A percentile compares a stretch with the other conserved stretches of the same genome.
These are phyloP conservation scores for Chaetomium sp. DNA, from an alignment of 2,329 filamentous ascomycete genomes.

Conservation along the genomic window DNA sequence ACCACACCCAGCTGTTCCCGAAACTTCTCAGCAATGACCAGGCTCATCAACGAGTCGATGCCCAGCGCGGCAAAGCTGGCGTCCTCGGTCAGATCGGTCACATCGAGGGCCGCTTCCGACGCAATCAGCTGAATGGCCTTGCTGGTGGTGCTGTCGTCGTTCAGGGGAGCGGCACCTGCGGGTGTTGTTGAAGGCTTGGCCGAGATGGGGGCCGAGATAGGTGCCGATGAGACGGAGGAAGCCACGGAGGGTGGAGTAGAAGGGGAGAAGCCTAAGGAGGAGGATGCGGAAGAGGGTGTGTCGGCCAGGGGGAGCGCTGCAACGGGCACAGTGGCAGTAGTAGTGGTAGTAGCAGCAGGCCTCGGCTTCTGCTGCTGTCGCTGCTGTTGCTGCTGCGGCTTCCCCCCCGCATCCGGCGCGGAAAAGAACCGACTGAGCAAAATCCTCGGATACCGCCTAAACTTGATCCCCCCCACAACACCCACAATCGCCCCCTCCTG, in stretches of 20 bases:
- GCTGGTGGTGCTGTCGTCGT: conserved; percentile 12
- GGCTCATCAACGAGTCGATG: conserved; percentile 51
- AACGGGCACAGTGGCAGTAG: background rate
- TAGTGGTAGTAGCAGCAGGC: conserved; percentile 11
- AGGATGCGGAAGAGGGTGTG: background rate
- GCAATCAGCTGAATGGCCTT: conserved; percentile 38
- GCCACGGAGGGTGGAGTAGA: too few relatives aligned
- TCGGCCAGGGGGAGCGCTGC: background rate
- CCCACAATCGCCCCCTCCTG: conserved; percentile 30
- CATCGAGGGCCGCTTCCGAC: conserved; percentile 50
- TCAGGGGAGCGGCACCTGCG: background rate
- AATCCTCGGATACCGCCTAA: conserved; percentile 32
- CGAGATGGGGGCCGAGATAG: background rate
- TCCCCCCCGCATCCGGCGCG: conserved; percentile 22
- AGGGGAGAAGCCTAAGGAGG: too few relatives aligned
- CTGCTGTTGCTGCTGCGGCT: background rate
- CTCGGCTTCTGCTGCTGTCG: too few relatives aligned
- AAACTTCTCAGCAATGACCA: conserved; percentile 48
- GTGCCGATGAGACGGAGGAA: background rate
- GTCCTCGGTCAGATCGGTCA: conserved; percentile 38
- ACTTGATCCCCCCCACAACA: conserved; percentile 30
- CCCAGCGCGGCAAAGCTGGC: conserved; percentile 42
- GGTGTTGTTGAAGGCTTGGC: background rate
- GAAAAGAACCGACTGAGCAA: conserved; percentile 37
- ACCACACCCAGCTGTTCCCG: conserved; percentile 48